Conservation (phyloP, 306 rosid genomes). For the Psophocarpus tetragonolobus region DNA sequence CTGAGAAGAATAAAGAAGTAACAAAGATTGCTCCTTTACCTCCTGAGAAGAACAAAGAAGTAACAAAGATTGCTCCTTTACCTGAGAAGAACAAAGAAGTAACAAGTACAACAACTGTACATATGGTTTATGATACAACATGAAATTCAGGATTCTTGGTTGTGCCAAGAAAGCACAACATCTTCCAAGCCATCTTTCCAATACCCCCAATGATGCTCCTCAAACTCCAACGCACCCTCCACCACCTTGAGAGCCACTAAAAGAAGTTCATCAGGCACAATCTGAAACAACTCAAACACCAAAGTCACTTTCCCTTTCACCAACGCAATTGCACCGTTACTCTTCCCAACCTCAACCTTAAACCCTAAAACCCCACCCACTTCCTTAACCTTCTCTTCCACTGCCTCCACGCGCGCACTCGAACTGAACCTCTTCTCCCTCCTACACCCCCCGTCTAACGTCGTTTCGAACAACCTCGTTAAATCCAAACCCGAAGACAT, state of each 20-base stretch:
- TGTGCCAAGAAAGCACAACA: conserved; percentile 59
- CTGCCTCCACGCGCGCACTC: conserved; percentile 34
- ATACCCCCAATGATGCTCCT: conserved; percentile 58
- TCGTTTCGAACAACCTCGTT: conserved; percentile 67
- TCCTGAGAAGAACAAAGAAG: not conserved
- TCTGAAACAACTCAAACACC: conserved; percentile 55
- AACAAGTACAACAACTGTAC: not conserved
- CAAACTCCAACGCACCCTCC: conserved; percentile 61
- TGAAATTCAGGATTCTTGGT: not conserved
- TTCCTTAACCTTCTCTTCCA: conserved; percentile 57
- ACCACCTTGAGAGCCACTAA: conserved; percentile 58
- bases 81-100: not conserved
- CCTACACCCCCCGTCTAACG: conserved; percentile 7
- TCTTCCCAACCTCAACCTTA: conserved; percentile 58
- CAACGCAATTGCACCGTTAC: conserved; percentile 53
- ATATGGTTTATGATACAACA: too few relatives aligned
- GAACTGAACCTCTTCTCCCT: conserved; percentile 60
- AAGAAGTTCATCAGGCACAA: conserved; percentile 43
- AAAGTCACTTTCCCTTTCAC: conserved; percentile 64
- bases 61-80: not conserved
- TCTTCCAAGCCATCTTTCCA: conserved; percentile 48
- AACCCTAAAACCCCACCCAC: conserved; percentile 62
- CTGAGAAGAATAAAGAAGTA: not conserved
- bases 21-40: not conserved
- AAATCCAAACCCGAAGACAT: conserved; percentile 78